Percentiles rank a stretch among this genome's conserved stretches.
Evolutionary conservation across 106 monocot genomes (phyloP).

Genomic region (Phalaenopsis aphrodite): DNA sequence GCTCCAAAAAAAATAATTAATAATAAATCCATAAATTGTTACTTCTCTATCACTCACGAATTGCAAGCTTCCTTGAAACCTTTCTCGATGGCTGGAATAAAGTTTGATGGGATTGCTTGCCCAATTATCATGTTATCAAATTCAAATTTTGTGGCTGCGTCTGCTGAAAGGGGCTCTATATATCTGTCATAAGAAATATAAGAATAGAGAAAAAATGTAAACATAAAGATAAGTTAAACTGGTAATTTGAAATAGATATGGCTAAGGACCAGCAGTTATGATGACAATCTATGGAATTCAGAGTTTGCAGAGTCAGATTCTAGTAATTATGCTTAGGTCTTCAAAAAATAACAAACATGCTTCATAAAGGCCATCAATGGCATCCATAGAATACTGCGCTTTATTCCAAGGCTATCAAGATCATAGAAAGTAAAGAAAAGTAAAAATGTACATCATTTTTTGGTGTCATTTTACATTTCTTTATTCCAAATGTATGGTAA

Average conservation of each 20-base stretch:
- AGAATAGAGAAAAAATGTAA: not conserved
- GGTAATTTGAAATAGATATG: not conserved
- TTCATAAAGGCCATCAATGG: too few relatives aligned
- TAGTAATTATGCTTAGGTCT: too few relatives aligned
- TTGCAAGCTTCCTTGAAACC: conserved; percentile 93
- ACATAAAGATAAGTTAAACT: not conserved
- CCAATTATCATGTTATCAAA: conserved; percentile 95
- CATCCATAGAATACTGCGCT: too few relatives aligned
- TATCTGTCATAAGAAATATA: conserved; percentile 34
- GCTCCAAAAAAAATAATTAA: not conserved
- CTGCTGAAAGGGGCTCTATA: conserved; percentile 81
- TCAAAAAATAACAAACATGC: too few relatives aligned
- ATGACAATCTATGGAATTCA: too few relatives aligned
- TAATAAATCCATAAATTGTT: not conserved
- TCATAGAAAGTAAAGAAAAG: too few relatives aligned
- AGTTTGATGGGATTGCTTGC: conserved; percentile 76
- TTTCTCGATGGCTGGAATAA: conserved; percentile 93
- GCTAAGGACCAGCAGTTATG: not conserved
- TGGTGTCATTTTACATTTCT: too few relatives aligned
- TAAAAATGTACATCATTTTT: too few relatives aligned
- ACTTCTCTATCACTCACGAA: conserved; percentile 42
- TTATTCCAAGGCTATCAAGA: too few relatives aligned
- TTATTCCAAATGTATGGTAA: too few relatives aligned
- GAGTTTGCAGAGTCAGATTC: too few relatives aligned
- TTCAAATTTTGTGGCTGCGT: conserved; percentile 69